Base-by-base conservation (phyloP, 257 asterid genomes). In the Schizonepeta tenuifolia region DNA sequence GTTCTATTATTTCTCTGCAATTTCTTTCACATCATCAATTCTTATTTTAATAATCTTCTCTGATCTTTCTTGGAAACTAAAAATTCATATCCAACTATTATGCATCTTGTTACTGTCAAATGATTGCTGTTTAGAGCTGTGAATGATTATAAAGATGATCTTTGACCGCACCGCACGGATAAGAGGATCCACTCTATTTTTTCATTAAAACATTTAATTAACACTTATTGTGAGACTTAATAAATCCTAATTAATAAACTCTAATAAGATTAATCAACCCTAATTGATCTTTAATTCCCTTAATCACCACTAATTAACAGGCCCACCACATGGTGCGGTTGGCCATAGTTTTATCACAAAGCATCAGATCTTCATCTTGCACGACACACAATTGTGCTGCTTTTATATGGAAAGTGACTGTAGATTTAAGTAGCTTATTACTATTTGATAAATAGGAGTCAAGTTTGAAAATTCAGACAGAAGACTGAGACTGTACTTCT, bases 291-390 rank as follows among this genome's bases (percentile, higher is more conserved):
- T 0, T 31, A 31, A 31, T 5, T 31, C 36, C 36, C 7, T 24
- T 24, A 24, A 24, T 24, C 26, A 2, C 26, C 3, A 3, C 7
- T 31, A 31, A 31, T 31, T 31, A 5, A n/a, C n/a, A 0, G 36
- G 0, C 36, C 36, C 36, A 31, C 7, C 7, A 7, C 36, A 31
- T 1, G 36, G 6, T 31, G 36, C 7, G 36, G 36, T 4, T 4
- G 6, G 36, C 36, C 36, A 31, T 31, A 31, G 36, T 31, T 28
- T 28, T 77, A 63, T 70, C 68, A 51, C 71, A 70, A 35, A 69
- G 76, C 76, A 76, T 69, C 72, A 61, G 49, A 21, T 61, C 60
- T 62, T 61, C 38, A 21, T 61, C 60, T 62, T 61, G 66, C 71
- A 69, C 49, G 6, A 38, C 65, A 36, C 65, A 36, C 35, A 36